phyloP scores from a whole-genome alignment of 1,284 basidiomycete genomes.

The Boletus semigastroideus region DNA sequence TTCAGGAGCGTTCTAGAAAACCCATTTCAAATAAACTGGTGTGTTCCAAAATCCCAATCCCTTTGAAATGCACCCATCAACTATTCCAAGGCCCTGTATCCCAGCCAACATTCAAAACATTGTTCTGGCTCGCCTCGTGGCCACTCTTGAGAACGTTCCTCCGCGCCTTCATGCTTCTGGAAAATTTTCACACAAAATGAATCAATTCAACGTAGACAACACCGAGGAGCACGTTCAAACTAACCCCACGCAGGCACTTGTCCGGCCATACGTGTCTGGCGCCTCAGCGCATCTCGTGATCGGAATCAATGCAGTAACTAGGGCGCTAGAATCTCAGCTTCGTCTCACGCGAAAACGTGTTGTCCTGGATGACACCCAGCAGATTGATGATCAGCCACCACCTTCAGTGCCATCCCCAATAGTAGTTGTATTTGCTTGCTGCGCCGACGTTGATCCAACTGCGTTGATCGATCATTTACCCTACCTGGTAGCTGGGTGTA shows the following conservation, averaged over 20 bases:
- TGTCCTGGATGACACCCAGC: constrained; percentile 10
- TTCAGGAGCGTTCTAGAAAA: constrained; percentile 71
- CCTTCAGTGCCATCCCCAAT: constrained; percentile 23
- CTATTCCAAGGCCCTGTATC: constrained; percentile 58
- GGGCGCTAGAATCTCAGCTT: constrained; percentile 64
- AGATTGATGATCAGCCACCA: constrained; percentile 21
- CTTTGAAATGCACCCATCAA: constrained; percentile 2
- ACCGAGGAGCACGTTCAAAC: constrained; percentile 6
- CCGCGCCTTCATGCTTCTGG: constrained; percentile 9
- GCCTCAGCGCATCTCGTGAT: constrained; percentile 49
- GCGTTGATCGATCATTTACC: constrained; percentile 70
- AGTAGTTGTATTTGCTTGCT: constrained; percentile 64
- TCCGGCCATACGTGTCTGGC: background rate
- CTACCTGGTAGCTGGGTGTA: constrained; percentile 70
- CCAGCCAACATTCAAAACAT: constrained; percentile 61
- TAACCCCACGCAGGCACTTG: background rate
- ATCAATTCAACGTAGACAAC: background rate
- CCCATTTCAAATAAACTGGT: constrained; percentile 74
- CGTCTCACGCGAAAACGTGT: constrained; percentile 33
- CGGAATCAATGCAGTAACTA: constrained; percentile 83
- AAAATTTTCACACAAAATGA: constrained; percentile 5
- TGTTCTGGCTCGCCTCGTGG: constrained; percentile 49
- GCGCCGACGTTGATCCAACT: constrained; percentile 70
- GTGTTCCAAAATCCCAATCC: constrained; percentile 9
- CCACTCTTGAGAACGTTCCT: constrained; percentile 39